Base-by-base conservation (phyloP, 306 rosid genomes). In the Trifolium pratense region DNA sequence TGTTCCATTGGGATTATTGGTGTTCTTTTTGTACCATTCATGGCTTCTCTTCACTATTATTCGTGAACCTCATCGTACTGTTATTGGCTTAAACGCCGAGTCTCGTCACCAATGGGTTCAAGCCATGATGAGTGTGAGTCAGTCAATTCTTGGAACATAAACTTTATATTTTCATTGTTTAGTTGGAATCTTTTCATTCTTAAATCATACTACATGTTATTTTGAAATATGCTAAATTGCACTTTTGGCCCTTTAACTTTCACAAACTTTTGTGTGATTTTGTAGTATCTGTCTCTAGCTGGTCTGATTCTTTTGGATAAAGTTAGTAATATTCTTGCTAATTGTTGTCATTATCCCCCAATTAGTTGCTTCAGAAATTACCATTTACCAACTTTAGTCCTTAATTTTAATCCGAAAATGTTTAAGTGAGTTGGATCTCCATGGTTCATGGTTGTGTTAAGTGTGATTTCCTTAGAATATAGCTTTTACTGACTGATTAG, bases 51-150 rank as follows among this genome's bases (percentile, higher is more conserved):
- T 57, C 77, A 83, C 74, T 6, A 81, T 92, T 0, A 18, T 26
- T 2, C 75, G 81, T 23, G 70, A 70, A 49, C 96, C 97, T 71
- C 71, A 36, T 59, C 80, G 84, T 74, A 90, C 98, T 31, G 97
- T 90, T 46, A 86, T 93, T 61, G 98, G 96, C 32, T 77, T 90
- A 40, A 90, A 92, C 48, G 90, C 96, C 0, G 83, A 86, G 73
- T 76, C 91, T 78, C 97, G 93, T 52, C 90, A 68, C 45, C 97
- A 90, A 17, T 93, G 98, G 98, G 93, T 86, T 80, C 64, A 71
- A 14, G 73, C 76, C 80, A 83, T 90, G 87, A 92, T 90, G 98
- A 46, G 46, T 57, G 98, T 90, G 49, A 84, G 95, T 89, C 59
- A 84, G 95, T 89, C 59, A 29, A 29, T 29, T 34, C 39, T 36